phyloP scores from a whole-genome alignment of 2,329 filamentous ascomycete species.

The Colletotrichum cereale region DNA sequence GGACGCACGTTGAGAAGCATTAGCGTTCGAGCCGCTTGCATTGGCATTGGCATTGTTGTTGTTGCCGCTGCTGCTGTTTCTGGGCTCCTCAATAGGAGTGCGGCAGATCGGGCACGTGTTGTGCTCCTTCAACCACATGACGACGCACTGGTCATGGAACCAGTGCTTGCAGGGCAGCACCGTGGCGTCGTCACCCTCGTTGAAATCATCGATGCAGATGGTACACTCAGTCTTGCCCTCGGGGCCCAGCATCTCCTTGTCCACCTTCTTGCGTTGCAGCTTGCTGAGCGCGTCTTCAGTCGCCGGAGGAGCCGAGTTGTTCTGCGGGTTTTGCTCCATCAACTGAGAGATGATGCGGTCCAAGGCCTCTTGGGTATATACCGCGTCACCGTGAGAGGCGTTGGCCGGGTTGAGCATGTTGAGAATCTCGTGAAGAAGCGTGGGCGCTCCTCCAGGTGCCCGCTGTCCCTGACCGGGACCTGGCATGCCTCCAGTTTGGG shows the following conservation, averaged over 20 bases:
- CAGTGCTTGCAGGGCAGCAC: conserved; percentile 90
- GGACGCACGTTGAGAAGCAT: background rate
- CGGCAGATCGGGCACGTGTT: conserved; percentile 92
- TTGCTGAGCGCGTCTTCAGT: conserved; percentile 79
- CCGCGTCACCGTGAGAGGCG: conserved; percentile 78
- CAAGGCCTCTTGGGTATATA: conserved; percentile 90
- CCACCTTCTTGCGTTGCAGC: conserved; percentile 78
- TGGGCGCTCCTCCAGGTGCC: conserved; percentile 29
- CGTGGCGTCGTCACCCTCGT: conserved; percentile 78
- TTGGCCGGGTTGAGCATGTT: conserved; percentile 66
- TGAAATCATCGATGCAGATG: conserved; percentile 92
- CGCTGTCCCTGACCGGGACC: conserved; percentile 31
- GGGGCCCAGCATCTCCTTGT: conserved; percentile 74
- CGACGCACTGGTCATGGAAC: conserved; percentile 89
- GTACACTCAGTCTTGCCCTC: conserved; percentile 85
- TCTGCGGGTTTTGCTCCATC: conserved; percentile 84
- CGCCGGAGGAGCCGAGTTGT: conserved; percentile 86
- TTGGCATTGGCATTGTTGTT: conserved; percentile 33
- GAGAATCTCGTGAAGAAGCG: conserved; percentile 66
- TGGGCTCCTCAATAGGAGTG: conserved; percentile 63
- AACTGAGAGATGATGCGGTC: conserved; percentile 89
- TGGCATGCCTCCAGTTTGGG: conserved; percentile 44
- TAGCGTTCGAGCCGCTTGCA: conserved; percentile 16
- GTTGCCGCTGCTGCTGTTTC: conserved; percentile 42
- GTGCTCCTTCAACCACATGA: conserved; percentile 88